These are phyloP conservation scores for Umbelopsis ramanniana DNA, from an alignment of 192 early-diverging fungal genomes.

Conservation along the genomic window DNA sequence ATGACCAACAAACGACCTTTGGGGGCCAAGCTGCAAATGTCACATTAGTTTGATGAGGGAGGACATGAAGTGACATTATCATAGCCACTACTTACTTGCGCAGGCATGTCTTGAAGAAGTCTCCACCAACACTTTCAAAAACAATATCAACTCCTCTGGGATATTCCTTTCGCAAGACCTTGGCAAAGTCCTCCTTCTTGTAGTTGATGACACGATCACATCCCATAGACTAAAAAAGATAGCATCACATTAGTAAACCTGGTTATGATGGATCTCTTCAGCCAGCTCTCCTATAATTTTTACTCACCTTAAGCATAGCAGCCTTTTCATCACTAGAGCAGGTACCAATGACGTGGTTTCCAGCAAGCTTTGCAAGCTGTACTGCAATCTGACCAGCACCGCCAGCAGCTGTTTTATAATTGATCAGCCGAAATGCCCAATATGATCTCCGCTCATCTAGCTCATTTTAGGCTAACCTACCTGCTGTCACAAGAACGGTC, in stretches of 20 bases:
- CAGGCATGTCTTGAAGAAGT: conserved; percentile 52
- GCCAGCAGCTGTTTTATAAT: conserved; percentile 49
- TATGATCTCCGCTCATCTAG: too few relatives aligned
- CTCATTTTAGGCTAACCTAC: conserved; percentile 8
- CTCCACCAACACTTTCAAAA: conserved; percentile 61
- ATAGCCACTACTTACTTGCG: conserved; percentile 31
- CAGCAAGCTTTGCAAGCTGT: conserved; percentile 62
- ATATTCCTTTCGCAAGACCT: conserved; percentile 59
- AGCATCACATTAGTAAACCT: not conserved
- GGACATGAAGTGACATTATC: too few relatives aligned
- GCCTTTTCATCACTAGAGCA: conserved; percentile 57
- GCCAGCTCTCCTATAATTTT: not conserved
- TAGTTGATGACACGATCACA: conserved; percentile 65
- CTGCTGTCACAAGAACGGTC: conserved; percentile 61
- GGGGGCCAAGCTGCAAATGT: conserved; percentile 26
- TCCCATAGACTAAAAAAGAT: conserved; percentile 35
- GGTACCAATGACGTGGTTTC: conserved; percentile 65
- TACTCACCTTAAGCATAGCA: conserved; percentile 45
- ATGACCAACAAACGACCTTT: conserved; percentile 41
- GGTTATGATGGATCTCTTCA: not conserved
- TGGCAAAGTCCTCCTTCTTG: conserved; percentile 53
- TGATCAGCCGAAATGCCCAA: too few relatives aligned
- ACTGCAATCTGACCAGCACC: conserved; percentile 66
- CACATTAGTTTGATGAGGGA: conserved; percentile 35
- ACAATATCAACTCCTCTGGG: conserved; percentile 61